Evolutionary conservation across 208 protist genomes (phyloP), one percentile per base, ranked within the genome.

Genomic region (Vickermania spadyakhi): DNA sequence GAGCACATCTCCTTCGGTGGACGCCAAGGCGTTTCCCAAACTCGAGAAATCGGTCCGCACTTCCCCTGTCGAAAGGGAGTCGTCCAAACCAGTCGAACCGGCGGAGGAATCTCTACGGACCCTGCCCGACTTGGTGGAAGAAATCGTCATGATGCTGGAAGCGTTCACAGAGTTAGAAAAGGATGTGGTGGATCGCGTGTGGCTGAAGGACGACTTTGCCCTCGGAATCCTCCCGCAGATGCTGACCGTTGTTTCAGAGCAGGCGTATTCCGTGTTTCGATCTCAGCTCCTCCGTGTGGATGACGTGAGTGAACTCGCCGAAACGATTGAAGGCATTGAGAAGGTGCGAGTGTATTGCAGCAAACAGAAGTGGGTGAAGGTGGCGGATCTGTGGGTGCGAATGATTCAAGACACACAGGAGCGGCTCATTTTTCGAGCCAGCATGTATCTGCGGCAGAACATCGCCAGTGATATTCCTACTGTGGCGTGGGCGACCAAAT

Each of bases 381-480:
- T 91, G 13, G 52, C 75, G 28, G 72, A 69, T 7, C 57, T 91
- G 13, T 80, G 79, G 64, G 70, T 75, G 49, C 75, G 81, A 61
- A 89, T 93, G 81, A 81, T 82, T n/a, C 83, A 92, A 60, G 85
- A 93, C 63, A 75, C 84, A 42, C 89, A 95, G 69, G 83, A 93
- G 64, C 80, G 84, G 18, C 58, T 95, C 11, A 75, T 91, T 50
- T 93, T 93, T 64, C 82, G 81, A 51, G 81, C 81, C 21, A 86
- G 83, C 58, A 78, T 91, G 25, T 91, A 78, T 51, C 62, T 93
- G 41, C 77, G 79, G 26, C 72, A 86, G 52, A 70, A 66, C 49
- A 82, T 91, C 41, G 69, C 73, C 0, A 56, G 70, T 45, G 72
- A 63, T 56, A 31, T 28, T 25, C 66, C 74, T 3, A 88, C 79